Evolutionary conservation across 768 basidiomycete genomes (phyloP).

Genomic region (Atractiella rhizophila): DNA sequence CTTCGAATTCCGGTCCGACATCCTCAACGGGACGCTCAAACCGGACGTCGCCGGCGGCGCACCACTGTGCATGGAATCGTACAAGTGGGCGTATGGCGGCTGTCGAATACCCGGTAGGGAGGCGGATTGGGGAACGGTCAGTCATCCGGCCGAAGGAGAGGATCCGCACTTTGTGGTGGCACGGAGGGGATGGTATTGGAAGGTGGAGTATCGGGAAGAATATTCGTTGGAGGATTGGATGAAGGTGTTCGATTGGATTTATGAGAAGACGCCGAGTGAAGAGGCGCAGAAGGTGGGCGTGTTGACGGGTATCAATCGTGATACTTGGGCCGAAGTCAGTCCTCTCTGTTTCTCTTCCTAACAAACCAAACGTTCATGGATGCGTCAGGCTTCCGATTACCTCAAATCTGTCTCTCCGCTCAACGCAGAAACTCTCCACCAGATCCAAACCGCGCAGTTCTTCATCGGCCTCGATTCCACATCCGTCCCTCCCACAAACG

Average conservation of each 20-base stretch:
- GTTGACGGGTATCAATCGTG: slow-evolving; percentile 65
- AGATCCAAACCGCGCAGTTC: slow-evolving; percentile 71
- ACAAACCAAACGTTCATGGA: not conserved
- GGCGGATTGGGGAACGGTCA: slow-evolving; percentile 71
- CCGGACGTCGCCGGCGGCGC: slow-evolving; percentile 34
- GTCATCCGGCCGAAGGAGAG: slow-evolving; percentile 70
- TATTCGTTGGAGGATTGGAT: slow-evolving; percentile 17
- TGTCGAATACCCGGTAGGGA: slow-evolving; percentile 61
- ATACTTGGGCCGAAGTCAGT: slow-evolving; percentile 67
- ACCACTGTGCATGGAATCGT: slow-evolving; percentile 69
- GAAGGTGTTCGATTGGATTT: not conserved
- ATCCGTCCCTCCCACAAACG: not conserved
- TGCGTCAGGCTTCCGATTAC: slow-evolving; percentile 24
- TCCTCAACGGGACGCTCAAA: slow-evolving; percentile 36
- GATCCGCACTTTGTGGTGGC: slow-evolving; percentile 44
- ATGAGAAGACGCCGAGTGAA: not conserved
- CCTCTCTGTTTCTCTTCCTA: slow-evolving; percentile 11
- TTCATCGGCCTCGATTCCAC: slow-evolving; percentile 39
- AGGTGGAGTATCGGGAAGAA: slow-evolving; percentile 30
- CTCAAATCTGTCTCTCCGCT: slow-evolving; percentile 2
- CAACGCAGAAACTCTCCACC: slow-evolving; percentile 42
- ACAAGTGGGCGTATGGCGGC: slow-evolving; percentile 44
- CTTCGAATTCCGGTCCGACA: slow-evolving; percentile 51
- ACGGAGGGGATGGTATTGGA: slow-evolving; percentile 4
- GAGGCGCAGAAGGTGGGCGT: slow-evolving; percentile 38